Evolutionary conservation across 805 yeast species (phyloP).

Genomic region (Barnettozyma wickerhamii): DNA sequence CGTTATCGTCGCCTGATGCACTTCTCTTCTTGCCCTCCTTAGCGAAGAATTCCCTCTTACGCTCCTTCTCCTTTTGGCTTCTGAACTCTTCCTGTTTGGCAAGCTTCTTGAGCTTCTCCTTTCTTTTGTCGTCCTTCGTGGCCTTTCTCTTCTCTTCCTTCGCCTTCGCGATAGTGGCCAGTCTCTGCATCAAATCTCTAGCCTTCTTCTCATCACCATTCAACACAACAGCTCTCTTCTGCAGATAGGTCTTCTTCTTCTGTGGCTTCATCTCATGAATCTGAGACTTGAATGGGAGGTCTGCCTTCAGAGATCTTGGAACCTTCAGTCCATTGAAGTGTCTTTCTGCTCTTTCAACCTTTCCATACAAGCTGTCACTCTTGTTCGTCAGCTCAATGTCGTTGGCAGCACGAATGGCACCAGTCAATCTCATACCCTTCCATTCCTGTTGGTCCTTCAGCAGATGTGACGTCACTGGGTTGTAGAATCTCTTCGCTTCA

Average conservation of each 20-base stretch:
- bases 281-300: conserved; percentile 90
- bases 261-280: conserved; percentile 85
- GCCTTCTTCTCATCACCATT: conserved; percentile 94
- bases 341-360: conserved; percentile 80
- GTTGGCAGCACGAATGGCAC: conserved; percentile 80
- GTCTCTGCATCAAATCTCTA: conserved; percentile 80
- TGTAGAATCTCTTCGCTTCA: conserved; percentile 82
- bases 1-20: conserved; percentile 26
- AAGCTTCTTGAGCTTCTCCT: conserved; percentile 66
- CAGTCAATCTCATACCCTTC: conserved; percentile 96
- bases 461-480: conserved; percentile 91
- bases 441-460: conserved; percentile 76
- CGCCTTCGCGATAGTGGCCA: conserved; percentile 78
- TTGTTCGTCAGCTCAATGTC: conserved; percentile 59
- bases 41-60: conserved; percentile 83
- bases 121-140: conserved; percentile 72
- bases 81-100: conserved; percentile 71
- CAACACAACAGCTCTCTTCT: conserved; percentile 89
- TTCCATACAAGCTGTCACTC: conserved; percentile 50
- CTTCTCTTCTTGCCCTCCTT: conserved; percentile 64
- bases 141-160: conserved; percentile 74
- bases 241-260: conserved; percentile 73
- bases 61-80: conserved; percentile 71
- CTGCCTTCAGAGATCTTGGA: conserved; percentile 71
- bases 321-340: conserved; percentile 85